Evolutionary conservation across 192 early-diverging fungal species (phyloP).

Genomic region (Rhizoclosmatium globosum): DNA sequence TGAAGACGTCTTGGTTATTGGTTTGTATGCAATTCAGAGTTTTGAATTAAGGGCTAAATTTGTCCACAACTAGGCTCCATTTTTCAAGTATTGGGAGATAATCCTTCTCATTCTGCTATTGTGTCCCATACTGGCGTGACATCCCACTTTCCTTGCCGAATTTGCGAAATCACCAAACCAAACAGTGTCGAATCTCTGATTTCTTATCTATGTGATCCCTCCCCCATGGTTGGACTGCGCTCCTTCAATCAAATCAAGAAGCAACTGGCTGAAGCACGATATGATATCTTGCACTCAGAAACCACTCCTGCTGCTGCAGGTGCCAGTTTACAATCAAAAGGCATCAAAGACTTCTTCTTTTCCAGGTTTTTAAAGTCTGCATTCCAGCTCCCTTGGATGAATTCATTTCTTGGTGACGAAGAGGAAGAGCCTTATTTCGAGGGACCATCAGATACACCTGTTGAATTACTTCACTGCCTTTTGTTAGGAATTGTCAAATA

Average conservation of each 20-base stretch:
- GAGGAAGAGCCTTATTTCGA: background rate
- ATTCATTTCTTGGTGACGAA: background rate
- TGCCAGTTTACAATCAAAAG: background rate
- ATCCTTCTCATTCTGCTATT: conserved; percentile 1
- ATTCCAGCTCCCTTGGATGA: background rate
- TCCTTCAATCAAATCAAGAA: background rate
- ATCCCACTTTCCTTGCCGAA: conserved; percentile 3
- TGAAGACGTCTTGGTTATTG: conserved; percentile 29
- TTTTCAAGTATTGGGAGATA: conserved; percentile 18
- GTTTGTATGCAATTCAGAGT: background rate
- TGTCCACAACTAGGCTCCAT: background rate
- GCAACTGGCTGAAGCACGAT: no score
- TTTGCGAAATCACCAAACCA: background rate
- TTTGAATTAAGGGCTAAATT: background rate
- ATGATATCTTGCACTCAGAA: no score
- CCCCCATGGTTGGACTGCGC: background rate
- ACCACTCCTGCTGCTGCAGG: no score
- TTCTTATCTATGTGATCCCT: background rate
- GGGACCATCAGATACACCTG: conserved; percentile 6
- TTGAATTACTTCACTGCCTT: background rate
- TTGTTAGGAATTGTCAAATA: conserved; percentile 4
- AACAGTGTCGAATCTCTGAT: background rate
- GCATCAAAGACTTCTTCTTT: conserved; percentile 11
- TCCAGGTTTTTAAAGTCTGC: background rate
- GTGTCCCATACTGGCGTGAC: conserved; percentile 6